Base-by-base conservation (phyloP, 805 yeast species). In the Yamadazyma paraphyllophila region DNA sequence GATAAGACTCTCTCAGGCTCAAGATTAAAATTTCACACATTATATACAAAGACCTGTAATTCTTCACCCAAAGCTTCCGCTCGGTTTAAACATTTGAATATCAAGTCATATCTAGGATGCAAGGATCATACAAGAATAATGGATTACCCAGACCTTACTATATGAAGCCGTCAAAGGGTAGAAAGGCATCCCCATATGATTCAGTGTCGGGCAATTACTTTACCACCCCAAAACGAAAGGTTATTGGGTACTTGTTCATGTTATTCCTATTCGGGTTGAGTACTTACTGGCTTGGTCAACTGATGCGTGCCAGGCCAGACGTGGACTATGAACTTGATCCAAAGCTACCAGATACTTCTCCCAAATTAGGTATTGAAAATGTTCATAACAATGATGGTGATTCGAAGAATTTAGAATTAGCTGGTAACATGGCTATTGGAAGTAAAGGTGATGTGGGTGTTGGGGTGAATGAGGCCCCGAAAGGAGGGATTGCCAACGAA, bases 111-210 rank as follows among this genome's bases (percentile, higher is more conserved):
- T 12, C 7, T 10, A 34, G 13, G 20, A 71, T 71, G 77, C 77
- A 71, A 60, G 77, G 77, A 31, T 58, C 69, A 10, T 69, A 71
- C 52, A 67, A 66, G 43, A 62, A 59, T 44, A 62, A 67, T 49
- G 77, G 76, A 12, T 62, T 71, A 40, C 77, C 77, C 15, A 58
- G 76, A 47, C 77, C 77, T 6, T 71, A 71, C 56, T 67, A 71
- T 52, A 71, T 71, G 76, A 71, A 69, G 53, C 75, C 77, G 3
- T 36, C 55, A n/a, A 55, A 48, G 38, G 60, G 59, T 47, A 63
- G 59, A 51, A 66, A 63, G 44, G 52, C 55, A 16, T 66, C 72
- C 0, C 71, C 67, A 1, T 71, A 71, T 51, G 63, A 65, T 24
- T 48, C 52, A n/a, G 47, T 62, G 48, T 65, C 73, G 7, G 46